Percentiles rank a stretch among this genome's conserved stretches.
phyloP scores from a whole-genome alignment of 208 protist species.

The Acanthamoeba lenticulata region DNA sequence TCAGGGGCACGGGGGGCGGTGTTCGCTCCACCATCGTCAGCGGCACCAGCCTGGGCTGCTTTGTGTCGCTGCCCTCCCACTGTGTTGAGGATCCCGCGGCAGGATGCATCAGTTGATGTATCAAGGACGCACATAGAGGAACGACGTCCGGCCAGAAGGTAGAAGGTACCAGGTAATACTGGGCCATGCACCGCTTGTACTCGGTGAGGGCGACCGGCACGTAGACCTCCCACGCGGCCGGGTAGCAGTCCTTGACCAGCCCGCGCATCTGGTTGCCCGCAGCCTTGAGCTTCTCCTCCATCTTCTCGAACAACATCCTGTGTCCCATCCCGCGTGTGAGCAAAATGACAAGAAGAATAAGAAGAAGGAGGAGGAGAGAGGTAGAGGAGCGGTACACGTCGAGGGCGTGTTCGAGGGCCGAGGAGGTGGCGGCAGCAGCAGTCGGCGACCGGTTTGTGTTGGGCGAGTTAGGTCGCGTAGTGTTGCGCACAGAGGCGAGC shows the following conservation, averaged over 20 bases:
- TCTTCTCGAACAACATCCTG: conserved; percentile 4
- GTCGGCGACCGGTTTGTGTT: neutral
- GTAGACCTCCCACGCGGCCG: conserved; percentile 47
- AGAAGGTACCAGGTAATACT: neutral
- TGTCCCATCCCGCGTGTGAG: neutral
- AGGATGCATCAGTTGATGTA: too few relatives aligned
- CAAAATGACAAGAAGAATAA: neutral
- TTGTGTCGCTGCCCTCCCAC: conserved; percentile 34
- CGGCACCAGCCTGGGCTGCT: conserved; percentile 23
- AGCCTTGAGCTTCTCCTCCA: conserved; percentile 42
- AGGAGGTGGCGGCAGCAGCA: neutral
- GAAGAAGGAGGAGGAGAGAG: neutral
- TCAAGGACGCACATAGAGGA: too few relatives aligned
- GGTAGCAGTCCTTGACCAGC: conserved; percentile 13
- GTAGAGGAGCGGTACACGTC: neutral
- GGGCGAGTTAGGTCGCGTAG: neutral
- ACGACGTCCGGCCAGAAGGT: too few relatives aligned
- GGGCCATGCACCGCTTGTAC: conserved; percentile 61
- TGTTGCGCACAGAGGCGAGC: neutral
- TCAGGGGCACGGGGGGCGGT: conserved; percentile 10
- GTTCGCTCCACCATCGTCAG: conserved; percentile 18
- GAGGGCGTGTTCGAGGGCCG: neutral
- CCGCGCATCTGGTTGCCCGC: conserved; percentile 40
- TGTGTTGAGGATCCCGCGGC: too few relatives aligned
- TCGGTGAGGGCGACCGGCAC: conserved; percentile 59